These are phyloP conservation scores for Glycine latifolia DNA, from an alignment of 306 rosid species.

Conservation along the genomic window DNA sequence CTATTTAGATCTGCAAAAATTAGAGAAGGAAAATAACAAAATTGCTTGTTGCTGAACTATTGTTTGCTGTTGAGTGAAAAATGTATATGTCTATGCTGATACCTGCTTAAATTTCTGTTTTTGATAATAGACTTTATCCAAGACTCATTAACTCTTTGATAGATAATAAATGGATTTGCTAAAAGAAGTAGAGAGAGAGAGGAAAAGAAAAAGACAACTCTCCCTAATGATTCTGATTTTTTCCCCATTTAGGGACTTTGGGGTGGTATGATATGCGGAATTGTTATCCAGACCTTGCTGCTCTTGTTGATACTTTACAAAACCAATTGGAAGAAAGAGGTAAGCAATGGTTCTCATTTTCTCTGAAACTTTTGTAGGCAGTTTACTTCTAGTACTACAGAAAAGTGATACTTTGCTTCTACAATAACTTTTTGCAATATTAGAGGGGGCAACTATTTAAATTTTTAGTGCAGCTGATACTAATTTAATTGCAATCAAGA, in stretches of 20 bases:
- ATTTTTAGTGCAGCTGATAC: conserved; percentile 2
- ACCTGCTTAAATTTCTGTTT: neutral
- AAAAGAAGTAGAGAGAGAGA: neutral
- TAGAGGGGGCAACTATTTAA: neutral
- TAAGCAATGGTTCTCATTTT: conserved; percentile 32
- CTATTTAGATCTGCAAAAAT: conserved; percentile 14
- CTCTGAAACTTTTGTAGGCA: neutral
- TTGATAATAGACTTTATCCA: neutral
- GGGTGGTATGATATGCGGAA: conserved; percentile 66
- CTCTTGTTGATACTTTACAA: conserved; percentile 49
- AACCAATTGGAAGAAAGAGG: conserved; percentile 63
- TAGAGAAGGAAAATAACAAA: conserved; percentile 3
- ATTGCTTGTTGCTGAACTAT: neutral
- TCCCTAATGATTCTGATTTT: conserved; percentile 33
- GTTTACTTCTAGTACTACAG: neutral
- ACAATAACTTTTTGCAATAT: conserved; percentile 26
- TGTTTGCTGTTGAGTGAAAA: conserved; percentile 27
- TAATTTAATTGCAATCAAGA: neutral
- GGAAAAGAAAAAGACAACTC: neutral
- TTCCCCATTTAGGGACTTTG: conserved; percentile 52
- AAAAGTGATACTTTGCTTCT: conserved; percentile 22
- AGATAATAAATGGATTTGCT: neutral
- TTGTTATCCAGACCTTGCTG: conserved; percentile 51
- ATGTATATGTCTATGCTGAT: neutral
- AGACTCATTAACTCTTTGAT: neutral